Evolutionary conservation across 768 basidiomycete species (phyloP), one percentile per base, ranked within the genome.

Genomic region (Lactifluus echinatus): DNA sequence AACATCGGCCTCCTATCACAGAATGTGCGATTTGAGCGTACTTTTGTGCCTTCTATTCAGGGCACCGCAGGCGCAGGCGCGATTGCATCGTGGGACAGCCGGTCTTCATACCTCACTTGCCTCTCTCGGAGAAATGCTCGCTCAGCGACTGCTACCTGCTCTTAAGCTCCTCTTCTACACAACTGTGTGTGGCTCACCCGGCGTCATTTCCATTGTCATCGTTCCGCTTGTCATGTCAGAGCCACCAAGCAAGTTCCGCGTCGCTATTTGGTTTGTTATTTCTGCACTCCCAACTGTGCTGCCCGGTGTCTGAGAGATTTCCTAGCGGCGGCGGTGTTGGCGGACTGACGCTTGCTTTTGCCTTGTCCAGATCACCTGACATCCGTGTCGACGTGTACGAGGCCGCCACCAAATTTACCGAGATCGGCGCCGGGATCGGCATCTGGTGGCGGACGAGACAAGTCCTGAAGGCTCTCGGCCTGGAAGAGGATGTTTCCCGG

Each of bases 191-290:
- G n/a, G n/a, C 3, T 10, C 8, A 4, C 5, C 40, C 40, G 39
- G 19, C 39, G 39, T 40, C 39, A 19, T 17, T 19, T 11, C n/a
- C 6, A 44, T 23, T 21, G 12, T 31, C 31, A 14, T 11, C 17
- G n/a, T 37, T 34, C 33, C 8, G 4, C 3, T 3, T 23, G 23
- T 12, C 36, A 53, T 48, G 57, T 58, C 46, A 43, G 46, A 33
- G 8, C 15, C 26, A 19, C 31, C 46, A 2, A 19, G 19, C 47
- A 58, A 39, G 28, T 53, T 53, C 26, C 24, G 29, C n/a, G 33
- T 58, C 15, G 50, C 50, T 3, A 79, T 83, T 40, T 81, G 80
- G 82, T 82, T 57, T 73, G 69, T 48, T 19, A 51, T 53, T 21
- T 26, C n/a, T n/a, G 49, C 40, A n/a, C 55, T 34, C 54, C 34